Base-by-base conservation (phyloP, 106 monocot species). In the Chionographis japonica region DNA sequence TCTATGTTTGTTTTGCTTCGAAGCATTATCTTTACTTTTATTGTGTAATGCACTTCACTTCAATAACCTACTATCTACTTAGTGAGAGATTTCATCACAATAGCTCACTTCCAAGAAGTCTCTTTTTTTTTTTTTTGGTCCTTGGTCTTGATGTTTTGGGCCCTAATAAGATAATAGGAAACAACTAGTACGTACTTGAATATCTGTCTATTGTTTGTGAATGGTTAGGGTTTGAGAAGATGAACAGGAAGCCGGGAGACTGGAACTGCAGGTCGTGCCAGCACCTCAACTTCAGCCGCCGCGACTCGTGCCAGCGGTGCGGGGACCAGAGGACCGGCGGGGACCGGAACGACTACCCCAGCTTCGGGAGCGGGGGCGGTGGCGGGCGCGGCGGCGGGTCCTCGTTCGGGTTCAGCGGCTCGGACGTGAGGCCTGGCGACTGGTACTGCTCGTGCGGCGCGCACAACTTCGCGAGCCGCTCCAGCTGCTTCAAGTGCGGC, bases 241-340 rank as follows among this genome's bases (percentile, higher is more conserved):
- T 68, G 68, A 73, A 54, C 76, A 78, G 74, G 68, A 77, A 82
- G 56, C 73, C 82, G 37, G 82, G 82, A 9, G 82, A 82, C 69
- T 82, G 77, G 82, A 66, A 82, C 56, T 82, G 77, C 77, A 64
- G 61, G 17, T 27, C 63, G 4, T 82, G 82, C 69, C 64, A 61
- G 58, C 77, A 82, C 60, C 73, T 77, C 63, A 82, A 82, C 65
- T 82, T 77, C 77, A 72, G 73, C 59, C 56, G 82, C 42, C 46
- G 82, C 35, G 77, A 77, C 40, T 49, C 69, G 1, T 77, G 82
- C 53, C 82, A 74, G 41, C 46, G 56, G 4, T 82, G 82, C 64
- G 82, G 77, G 20, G 55, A 72, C 10, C 56, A 67, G 6, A 65
- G 61, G 56, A 6, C 60, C 4, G 70, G 54, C n/a, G 71, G 65